Percentiles rank a stretch among this genome's conserved stretches.
phyloP scores from a whole-genome alignment of 2,329 filamentous ascomycete genomes.

The Pyrenophora graminea region DNA sequence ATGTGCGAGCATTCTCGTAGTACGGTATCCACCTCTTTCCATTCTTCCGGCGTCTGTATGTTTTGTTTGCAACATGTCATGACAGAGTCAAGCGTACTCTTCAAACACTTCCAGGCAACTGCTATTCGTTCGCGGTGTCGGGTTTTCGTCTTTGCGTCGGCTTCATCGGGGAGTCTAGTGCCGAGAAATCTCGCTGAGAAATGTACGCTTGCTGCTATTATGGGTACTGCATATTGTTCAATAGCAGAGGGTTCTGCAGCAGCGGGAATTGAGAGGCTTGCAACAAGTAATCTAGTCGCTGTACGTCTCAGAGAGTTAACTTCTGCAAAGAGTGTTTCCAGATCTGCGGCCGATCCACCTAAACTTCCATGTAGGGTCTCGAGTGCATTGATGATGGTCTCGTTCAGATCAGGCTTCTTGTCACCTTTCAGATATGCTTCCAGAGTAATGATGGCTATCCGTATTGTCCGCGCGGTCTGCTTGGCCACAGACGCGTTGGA shows the following conservation, averaged over 20 bases:
- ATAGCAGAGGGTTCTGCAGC: constrained; percentile 2
- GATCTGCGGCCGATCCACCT: constrained; percentile 37
- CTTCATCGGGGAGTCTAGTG: constrained; percentile 16
- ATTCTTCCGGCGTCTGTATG: constrained; percentile 28
- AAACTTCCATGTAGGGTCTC: constrained; percentile 35
- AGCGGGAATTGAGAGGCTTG: constrained; percentile 10
- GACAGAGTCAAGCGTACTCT: constrained; percentile 44
- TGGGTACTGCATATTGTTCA: constrained; percentile 22
- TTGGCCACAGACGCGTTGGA: constrained; percentile 28
- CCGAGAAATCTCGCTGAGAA: constrained; percentile 43
- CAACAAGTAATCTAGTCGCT: constrained; percentile 32
- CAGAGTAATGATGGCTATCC: constrained; percentile 38
- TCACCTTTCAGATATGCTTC: constrained; percentile 32
- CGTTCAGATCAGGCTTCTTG: constrained; percentile 19
- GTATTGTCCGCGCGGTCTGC: constrained; percentile 30
- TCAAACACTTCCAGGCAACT: constrained; percentile 34
- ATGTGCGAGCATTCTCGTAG: constrained; percentile 41
- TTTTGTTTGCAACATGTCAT: constrained; percentile 39
- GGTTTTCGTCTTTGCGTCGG: constrained; percentile 21
- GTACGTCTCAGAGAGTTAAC: constrained; percentile 39
- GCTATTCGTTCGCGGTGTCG: constrained; percentile 30
- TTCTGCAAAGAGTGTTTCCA: constrained; percentile 45
- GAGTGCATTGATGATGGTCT: constrained; percentile 27
- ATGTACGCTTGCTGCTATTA: constrained; percentile 37
- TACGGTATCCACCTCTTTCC: constrained; percentile 38